Evolutionary conservation across 2,329 filamentous ascomycete species (phyloP), one percentile per base, ranked within the genome.

Genomic region (Fusarium sp.): DNA sequence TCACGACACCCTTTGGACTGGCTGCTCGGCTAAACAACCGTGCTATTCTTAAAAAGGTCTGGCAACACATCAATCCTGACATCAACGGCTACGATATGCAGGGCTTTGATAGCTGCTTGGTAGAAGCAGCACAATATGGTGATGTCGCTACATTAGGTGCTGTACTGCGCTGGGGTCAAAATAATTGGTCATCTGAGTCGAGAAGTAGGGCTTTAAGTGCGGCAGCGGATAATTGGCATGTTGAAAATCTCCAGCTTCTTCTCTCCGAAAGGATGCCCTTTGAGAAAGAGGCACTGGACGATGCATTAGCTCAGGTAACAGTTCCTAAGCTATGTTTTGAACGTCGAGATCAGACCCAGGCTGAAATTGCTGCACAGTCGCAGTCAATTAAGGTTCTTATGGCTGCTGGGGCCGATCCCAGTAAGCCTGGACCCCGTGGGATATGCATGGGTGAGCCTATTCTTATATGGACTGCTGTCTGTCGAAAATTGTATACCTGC

Each of bases 1-100:
- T 10, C 4, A 11, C 18, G 9, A 38, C 18, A n/a, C 18, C 34
- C 0, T 38, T 38, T 9, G 34, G 34, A 6, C 0, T 18, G 9
- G 9, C 16, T 34, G 34, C 34, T 38, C 34, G 34, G 34, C 16
- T 38, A 0, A 38, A 38, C 16, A 38, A 38, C 18, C 34, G n/a
- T 38, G 34, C 18, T 38, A 11, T 38, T 38, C 34, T 38, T 0
- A 11, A 38, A 38, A 38, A 11, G 5, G n/a, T 38, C 0, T n/a
- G 34, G 34, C 34, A 4, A n/a, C 34, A 38, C 6, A n/a, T 38
- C 3, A 38, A 38, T 38, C 34, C 34, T 4, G 34, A 38, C n/a
- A 38, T 38, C 34, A 6, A 38, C 34, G 34, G 34, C 16, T 38
- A 38, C 9, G 9, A 4, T 4, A 38, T 38, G 9, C 34, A 11